These are phyloP conservation scores for Fusarium newnesense DNA, from an alignment of 2,329 filamentous ascomycete species.

Conservation along the genomic window DNA sequence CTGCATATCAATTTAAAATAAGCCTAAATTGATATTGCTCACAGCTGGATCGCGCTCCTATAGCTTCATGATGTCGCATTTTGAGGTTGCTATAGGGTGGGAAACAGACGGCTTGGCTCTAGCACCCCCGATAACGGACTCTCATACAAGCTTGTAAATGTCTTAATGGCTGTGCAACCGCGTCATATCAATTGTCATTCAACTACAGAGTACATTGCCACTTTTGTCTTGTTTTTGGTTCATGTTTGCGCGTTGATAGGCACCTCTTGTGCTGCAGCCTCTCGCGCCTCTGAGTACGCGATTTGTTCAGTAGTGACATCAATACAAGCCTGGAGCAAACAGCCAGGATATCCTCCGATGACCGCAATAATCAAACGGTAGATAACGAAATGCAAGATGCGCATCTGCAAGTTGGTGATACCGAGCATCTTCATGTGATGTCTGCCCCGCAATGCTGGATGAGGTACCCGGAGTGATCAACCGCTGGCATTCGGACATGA, in stretches of 20 bases:
- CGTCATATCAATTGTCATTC: not conserved
- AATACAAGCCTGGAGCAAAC: not conserved
- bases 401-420: not conserved
- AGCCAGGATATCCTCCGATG: no score
- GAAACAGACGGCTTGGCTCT: not conserved
- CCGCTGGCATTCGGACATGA: not conserved
- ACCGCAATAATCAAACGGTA: not conserved
- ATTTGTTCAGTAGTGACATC: not conserved
- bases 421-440: not conserved
- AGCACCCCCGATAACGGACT: no score
- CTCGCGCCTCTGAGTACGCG: not conserved
- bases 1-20: no score
- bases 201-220: not conserved
- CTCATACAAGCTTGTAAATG: not conserved
- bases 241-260: not conserved
- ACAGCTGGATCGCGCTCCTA: not conserved
- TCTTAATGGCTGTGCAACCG: not conserved
- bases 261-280: not conserved
- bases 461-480: not conserved
- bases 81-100: not conserved
- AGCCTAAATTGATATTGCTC: no score
- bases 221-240: not conserved
- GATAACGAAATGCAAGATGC: not conserved
- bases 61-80: not conserved
- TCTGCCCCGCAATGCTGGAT: not conserved